Percentiles rank a stretch among this genome's conserved stretches.
These are phyloP conservation scores for Podaxis rugospora DNA, from an alignment of 768 basidiomycete species.

Conservation along the genomic window DNA sequence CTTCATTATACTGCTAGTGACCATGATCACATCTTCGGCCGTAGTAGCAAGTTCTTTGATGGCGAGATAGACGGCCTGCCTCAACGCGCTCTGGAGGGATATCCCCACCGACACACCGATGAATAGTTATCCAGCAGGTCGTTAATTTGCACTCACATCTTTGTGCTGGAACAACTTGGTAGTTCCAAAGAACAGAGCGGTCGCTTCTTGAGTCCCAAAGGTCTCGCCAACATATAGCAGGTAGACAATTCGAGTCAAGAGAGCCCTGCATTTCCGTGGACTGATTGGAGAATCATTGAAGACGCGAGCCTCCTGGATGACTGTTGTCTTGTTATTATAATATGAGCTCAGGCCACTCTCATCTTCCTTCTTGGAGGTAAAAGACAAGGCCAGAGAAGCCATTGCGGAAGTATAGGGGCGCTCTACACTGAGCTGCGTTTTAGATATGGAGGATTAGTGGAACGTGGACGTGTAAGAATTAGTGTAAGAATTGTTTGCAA, in stretches of 20 bases:
- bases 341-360: slow-evolving; percentile 89
- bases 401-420: slow-evolving; percentile 24
- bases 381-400: slow-evolving; percentile 61
- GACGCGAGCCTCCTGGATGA: slow-evolving; percentile 96
- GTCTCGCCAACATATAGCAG: slow-evolving; percentile 95
- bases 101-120: neutral
- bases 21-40: slow-evolving; percentile 99
- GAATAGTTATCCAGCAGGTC: slow-evolving; percentile 3
- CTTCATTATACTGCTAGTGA: slow-evolving; percentile 99
- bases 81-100: slow-evolving; percentile 71
- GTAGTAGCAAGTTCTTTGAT: slow-evolving; percentile 95
- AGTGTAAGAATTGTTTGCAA: slow-evolving; percentile 40
- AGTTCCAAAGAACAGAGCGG: slow-evolving; percentile 96
- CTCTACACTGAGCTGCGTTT: slow-evolving; percentile 9
- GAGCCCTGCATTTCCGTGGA: slow-evolving; percentile 92
- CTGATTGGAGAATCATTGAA: slow-evolving; percentile 99
- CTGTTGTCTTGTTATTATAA: slow-evolving; percentile 96
- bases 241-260: slow-evolving; percentile 95
- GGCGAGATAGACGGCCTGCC: slow-evolving; percentile 97
- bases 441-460: slow-evolving; percentile 12
- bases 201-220: slow-evolving; percentile 93
- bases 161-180: slow-evolving; percentile 99
- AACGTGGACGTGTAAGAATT: slow-evolving; percentile 38
- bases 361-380: slow-evolving; percentile 94
- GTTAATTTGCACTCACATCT: slow-evolving; percentile 63